Evolutionary conservation across 192 early-diverging fungal genomes (phyloP).

Genomic region (Coemansia sp.): DNA sequence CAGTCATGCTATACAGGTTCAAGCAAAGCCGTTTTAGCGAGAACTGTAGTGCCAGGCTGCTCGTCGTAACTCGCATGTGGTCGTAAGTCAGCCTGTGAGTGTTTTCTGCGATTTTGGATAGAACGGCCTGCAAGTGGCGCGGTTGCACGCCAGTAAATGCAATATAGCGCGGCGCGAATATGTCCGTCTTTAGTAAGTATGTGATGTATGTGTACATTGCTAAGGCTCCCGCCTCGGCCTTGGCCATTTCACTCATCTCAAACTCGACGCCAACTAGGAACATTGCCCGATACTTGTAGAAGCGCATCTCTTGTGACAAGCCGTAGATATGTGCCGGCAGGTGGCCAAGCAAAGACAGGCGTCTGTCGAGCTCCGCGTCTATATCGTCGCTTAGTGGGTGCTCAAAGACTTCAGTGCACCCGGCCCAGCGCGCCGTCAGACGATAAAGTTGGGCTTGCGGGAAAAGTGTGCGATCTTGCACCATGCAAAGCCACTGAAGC

Average conservation of each 20-base stretch:
- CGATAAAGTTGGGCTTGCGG: slow-evolving; percentile 41
- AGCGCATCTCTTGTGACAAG: slow-evolving; percentile 33
- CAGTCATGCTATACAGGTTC: slow-evolving; percentile 47
- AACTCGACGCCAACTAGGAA: slow-evolving; percentile 48
- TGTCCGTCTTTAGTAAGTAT: slow-evolving; percentile 49
- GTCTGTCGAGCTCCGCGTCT: slow-evolving; percentile 18
- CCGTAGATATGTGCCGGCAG: slow-evolving; percentile 29
- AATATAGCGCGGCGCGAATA: slow-evolving; percentile 36
- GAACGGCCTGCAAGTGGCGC: slow-evolving; percentile 35
- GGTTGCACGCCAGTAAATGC: slow-evolving; percentile 40
- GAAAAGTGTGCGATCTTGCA: slow-evolving; percentile 37
- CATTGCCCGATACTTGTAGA: slow-evolving; percentile 45
- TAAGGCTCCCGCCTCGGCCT: slow-evolving; percentile 27
- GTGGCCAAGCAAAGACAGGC: slow-evolving; percentile 29
- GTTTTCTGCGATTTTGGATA: slow-evolving; percentile 46
- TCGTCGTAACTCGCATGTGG: slow-evolving; percentile 43
- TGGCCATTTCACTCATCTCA: slow-evolving; percentile 43
- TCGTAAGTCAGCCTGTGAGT: slow-evolving; percentile 35
- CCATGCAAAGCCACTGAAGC: slow-evolving; percentile 38
- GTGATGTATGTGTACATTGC: slow-evolving; percentile 50
- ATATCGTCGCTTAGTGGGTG: slow-evolving; percentile 32
- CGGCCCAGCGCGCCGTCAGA: slow-evolving; percentile 47
- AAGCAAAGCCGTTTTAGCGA: slow-evolving; percentile 39
- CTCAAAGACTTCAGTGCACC: slow-evolving; percentile 55
- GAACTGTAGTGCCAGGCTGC: slow-evolving; percentile 43